phyloP scores from a whole-genome alignment of 495 filamentous ascomycete species.

The Podospora appendiculata region DNA sequence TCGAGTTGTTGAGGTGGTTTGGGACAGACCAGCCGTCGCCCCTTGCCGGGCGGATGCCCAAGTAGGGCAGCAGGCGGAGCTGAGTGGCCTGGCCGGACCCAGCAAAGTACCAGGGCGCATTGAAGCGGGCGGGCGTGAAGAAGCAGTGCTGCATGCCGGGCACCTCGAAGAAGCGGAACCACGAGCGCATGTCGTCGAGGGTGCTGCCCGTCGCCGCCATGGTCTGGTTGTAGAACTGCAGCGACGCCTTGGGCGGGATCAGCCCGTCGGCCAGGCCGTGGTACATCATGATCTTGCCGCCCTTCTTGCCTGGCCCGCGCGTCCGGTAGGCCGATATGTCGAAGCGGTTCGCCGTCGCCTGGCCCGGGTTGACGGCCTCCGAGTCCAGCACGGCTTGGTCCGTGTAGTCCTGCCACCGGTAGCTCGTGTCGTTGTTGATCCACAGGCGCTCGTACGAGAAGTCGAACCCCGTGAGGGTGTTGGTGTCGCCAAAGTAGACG shows the following conservation, averaged over 20 bases:
- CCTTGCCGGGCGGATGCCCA: constrained; percentile 10
- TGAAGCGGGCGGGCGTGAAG: constrained; percentile 19
- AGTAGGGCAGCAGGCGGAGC: constrained; percentile 9
- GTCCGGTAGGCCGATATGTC: constrained; percentile 36
- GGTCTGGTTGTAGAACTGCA: constrained; percentile 37
- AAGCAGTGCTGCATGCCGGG: constrained; percentile 41
- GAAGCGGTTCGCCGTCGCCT: constrained; percentile 38
- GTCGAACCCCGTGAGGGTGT: constrained; percentile 20
- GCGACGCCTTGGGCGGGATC: constrained; percentile 36
- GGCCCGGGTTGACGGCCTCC: constrained; percentile 22
- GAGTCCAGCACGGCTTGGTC: constrained; percentile 17
- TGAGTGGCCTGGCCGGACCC: constrained; percentile 24
- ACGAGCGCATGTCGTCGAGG: constrained; percentile 18
- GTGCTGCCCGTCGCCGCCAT: constrained; percentile 16
- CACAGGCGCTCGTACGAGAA: constrained; percentile 30
- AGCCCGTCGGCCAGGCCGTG: constrained; percentile 46
- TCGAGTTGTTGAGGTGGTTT: constrained; percentile 24
- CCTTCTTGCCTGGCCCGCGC: constrained; percentile 10
- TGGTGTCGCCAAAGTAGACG: constrained; percentile 20
- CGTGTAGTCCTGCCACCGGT: constrained; percentile 28
- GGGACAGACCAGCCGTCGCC: constrained; percentile 26
- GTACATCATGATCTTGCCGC: constrained; percentile 51
- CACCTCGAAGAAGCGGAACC: constrained; percentile 36
- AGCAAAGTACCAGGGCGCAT: constrained; percentile 39
- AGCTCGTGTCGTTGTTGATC: constrained; percentile 33